Conservation (phyloP, 2,329 filamentous ascomycete species). For the Fusarium redolens region DNA sequence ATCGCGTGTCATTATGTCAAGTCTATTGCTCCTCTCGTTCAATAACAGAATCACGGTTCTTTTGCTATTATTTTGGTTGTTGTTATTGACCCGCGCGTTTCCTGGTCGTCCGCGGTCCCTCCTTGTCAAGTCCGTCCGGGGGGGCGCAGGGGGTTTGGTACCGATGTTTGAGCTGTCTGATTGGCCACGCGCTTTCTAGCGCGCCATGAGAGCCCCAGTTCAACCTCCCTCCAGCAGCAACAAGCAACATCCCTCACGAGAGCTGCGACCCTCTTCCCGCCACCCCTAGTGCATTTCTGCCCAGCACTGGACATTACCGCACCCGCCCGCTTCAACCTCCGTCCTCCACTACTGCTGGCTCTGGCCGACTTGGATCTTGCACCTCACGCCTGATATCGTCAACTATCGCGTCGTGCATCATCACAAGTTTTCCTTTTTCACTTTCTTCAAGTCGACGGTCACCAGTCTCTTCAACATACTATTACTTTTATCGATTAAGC, state of each 20-base stretch:
- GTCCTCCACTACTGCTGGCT: constrained; percentile 34
- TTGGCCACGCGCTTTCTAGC: constrained; percentile 40
- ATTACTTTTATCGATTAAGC: constrained; percentile 17
- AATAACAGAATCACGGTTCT: constrained; percentile 29
- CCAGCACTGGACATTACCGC: constrained; percentile 24
- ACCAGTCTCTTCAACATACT: constrained; percentile 9
- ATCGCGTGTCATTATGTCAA: constrained; percentile 1
- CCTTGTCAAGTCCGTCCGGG: constrained; percentile 26
- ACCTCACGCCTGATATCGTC: constrained; percentile 35
- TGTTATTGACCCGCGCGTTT: constrained; percentile 48
- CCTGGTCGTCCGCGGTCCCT: constrained; percentile 43
- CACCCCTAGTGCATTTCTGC: constrained; percentile 39
- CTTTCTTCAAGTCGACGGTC: constrained; percentile 2
- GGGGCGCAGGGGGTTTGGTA: constrained; percentile 25
- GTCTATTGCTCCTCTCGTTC: constrained; percentile 8
- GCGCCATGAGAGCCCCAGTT: constrained; percentile 39
- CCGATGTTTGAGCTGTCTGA: constrained; percentile 24
- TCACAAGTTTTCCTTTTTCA: constrained; percentile 22
- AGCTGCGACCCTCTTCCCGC: constrained; percentile 42
- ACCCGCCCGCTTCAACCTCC: constrained; percentile 37
- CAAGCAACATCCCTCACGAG: constrained; percentile 40
- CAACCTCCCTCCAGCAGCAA: constrained; percentile 45
- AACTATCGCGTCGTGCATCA: constrained; percentile 35
- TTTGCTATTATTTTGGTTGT: constrained; percentile 44
- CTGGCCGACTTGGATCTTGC: constrained; percentile 36